phyloP scores from a whole-genome alignment of 2,329 filamentous ascomycete species.

The Phialocephala subalpina region DNA sequence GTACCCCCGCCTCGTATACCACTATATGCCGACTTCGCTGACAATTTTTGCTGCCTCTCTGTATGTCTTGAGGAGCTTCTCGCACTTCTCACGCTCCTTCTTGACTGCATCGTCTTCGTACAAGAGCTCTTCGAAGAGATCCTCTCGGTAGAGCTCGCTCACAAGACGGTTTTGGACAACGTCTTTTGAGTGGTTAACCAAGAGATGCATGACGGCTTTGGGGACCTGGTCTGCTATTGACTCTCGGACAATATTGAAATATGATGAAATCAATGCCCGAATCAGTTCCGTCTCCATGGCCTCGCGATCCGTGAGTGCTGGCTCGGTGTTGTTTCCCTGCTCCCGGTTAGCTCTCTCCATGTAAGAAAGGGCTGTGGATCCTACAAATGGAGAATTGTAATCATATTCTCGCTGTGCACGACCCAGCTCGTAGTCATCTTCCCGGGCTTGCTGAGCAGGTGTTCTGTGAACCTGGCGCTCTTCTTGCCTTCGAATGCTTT shows the following conservation, averaged over 20 bases:
- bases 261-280: constrained; percentile 93
- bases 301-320: constrained; percentile 92
- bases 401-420: constrained; percentile 48
- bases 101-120: constrained; percentile 99
- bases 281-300: constrained; percentile 98
- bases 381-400: constrained; percentile 54
- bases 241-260: constrained; percentile 99
- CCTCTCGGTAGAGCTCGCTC: constrained; percentile 92
- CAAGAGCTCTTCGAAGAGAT: constrained; percentile 87
- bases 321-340: constrained; percentile 72
- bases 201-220: constrained; percentile 97
- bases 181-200: constrained; percentile 98
- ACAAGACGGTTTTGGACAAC: constrained; percentile 97
- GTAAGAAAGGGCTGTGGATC: constrained; percentile 39
- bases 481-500: constrained; percentile 79
- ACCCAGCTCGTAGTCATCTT: constrained; percentile 46
- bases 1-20: constrained; percentile 1
- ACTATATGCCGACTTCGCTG: constrained; percentile 83
- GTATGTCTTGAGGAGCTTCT: constrained; percentile 93
- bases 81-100: constrained; percentile 97
- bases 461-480: constrained; percentile 52
- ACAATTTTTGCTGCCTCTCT: constrained; percentile 98
- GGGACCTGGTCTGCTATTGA: constrained; percentile 98
- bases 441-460: constrained; percentile 59
- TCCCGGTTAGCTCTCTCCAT: constrained; percentile 32